Conservation (phyloP, 164 flowering plant species). For the Vitis amurensis region DNA sequence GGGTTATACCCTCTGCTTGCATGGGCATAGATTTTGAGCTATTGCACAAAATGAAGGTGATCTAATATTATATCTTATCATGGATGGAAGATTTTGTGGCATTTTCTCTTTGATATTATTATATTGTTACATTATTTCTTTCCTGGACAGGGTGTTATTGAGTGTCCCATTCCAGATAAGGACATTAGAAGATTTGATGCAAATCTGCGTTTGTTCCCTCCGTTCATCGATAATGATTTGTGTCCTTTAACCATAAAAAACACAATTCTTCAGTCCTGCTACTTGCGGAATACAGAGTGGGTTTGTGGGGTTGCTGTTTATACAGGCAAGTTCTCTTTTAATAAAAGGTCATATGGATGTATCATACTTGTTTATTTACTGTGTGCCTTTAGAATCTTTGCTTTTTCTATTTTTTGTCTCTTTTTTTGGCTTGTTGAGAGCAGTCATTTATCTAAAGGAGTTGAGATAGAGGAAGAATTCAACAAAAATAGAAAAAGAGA, state of each 20-base stretch:
- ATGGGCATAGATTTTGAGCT: slow-evolving; percentile 80
- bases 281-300: slow-evolving; percentile 96
- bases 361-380: too few species aligned
- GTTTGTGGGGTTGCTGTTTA: slow-evolving; percentile 98
- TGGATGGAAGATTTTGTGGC: background rate
- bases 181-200: slow-evolving; percentile 97
- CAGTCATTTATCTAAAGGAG: background rate
- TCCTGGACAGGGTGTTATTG: slow-evolving; percentile 80
- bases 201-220: slow-evolving; percentile 89
- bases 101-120: background rate
- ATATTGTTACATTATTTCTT: background rate
- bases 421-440: background rate
- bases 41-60: slow-evolving; percentile 90
- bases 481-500: too few species aligned
- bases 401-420: background rate
- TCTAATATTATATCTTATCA: slow-evolving; percentile 10
- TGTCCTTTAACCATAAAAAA: slow-evolving; percentile 93
- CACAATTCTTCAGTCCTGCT: slow-evolving; percentile 96
- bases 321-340: slow-evolving; percentile 64
- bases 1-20: slow-evolving; percentile 86
- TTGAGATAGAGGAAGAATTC: too few species aligned
- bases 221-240: slow-evolving; percentile 93
- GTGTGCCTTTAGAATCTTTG: too few species aligned
- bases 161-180: slow-evolving; percentile 92
- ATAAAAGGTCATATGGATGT: background rate